These are phyloP conservation scores for Escallonia rubra DNA, from an alignment of 129 eudicot species.

Conservation along the genomic window DNA sequence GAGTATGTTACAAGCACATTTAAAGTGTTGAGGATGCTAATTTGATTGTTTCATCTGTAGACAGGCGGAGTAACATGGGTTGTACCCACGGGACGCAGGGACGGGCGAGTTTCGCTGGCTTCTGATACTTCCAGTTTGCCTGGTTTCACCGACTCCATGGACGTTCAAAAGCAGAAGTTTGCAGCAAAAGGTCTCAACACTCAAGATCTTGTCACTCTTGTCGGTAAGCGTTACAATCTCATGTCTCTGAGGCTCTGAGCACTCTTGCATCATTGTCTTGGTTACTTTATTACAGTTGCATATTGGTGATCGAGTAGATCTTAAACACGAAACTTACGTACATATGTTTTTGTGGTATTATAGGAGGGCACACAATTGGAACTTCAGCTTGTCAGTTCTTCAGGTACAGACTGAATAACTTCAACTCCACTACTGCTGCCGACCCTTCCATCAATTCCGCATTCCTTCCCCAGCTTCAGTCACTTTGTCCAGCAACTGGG, in stretches of 20 bases:
- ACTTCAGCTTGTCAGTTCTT: slow-evolving; percentile 56
- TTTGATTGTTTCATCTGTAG: slow-evolving; percentile 18
- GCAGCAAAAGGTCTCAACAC: slow-evolving; percentile 41
- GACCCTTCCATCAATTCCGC: slow-evolving; percentile 52
- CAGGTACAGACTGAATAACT: slow-evolving; percentile 66
- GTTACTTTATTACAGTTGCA: too few species aligned
- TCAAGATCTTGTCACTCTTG: slow-evolving; percentile 69
- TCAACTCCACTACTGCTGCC: slow-evolving; percentile 31
- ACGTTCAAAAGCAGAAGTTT: slow-evolving; percentile 40
- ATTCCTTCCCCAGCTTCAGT: slow-evolving; percentile 43
- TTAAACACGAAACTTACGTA: too few species aligned
- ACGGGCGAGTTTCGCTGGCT: slow-evolving; percentile 64
- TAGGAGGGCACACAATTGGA: slow-evolving; percentile 83
- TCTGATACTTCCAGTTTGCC: slow-evolving; percentile 55
- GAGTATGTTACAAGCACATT: too few species aligned
- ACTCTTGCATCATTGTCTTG: too few species aligned
- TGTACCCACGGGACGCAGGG: slow-evolving; percentile 69
- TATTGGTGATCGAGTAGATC: too few species aligned
- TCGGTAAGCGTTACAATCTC: slow-evolving; percentile 37
- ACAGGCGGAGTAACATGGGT: slow-evolving; percentile 42
- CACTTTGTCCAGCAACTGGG: slow-evolving; percentile 54
- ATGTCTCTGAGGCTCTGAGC: too few species aligned
- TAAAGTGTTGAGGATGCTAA: neutral
- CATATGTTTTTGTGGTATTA: neutral
- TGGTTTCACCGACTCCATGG: slow-evolving; percentile 38